Percentiles rank a stretch among this genome's conserved stretches.
phyloP scores from a whole-genome alignment of 2,329 filamentous ascomycete species.

The Sporothrix phasma region DNA sequence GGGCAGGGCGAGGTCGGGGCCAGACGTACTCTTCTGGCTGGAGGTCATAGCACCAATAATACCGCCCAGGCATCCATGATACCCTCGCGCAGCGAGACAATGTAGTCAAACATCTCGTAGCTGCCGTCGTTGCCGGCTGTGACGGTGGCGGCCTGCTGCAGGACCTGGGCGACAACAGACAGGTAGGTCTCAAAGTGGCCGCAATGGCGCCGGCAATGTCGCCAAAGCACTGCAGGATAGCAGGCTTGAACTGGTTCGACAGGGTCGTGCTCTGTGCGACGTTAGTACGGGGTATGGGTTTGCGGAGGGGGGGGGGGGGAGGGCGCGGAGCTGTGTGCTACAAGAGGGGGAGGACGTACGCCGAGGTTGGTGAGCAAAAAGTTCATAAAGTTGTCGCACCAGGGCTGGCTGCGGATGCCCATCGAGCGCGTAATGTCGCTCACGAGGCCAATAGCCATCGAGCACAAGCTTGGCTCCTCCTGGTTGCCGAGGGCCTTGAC shows the following conservation, averaged over 20 bases:
- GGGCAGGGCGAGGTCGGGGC: not conserved
- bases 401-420: constrained; percentile 83
- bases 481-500: constrained; percentile 93
- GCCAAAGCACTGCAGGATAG: constrained; percentile 94
- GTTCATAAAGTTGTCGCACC: constrained; percentile 98
- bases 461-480: constrained; percentile 86
- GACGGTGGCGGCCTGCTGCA: constrained; percentile 85
- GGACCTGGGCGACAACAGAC: constrained; percentile 80
- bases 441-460: constrained; percentile 94
- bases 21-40: constrained; percentile 60
- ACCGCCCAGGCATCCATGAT: constrained; percentile 98
- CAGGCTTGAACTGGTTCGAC: constrained; percentile 94
- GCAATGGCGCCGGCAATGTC: constrained; percentile 91
- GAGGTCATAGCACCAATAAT: constrained; percentile 90
- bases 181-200: constrained; percentile 90
- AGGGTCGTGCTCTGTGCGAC: constrained; percentile 60
- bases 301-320: constrained; percentile 17
- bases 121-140: constrained; percentile 68
- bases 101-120: constrained; percentile 95
- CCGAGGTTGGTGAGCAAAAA: constrained; percentile 84
- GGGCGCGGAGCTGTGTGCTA: not conserved
- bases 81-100: constrained; percentile 86
- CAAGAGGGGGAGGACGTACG: constrained; percentile 36
- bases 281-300: constrained; percentile 4
- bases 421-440: constrained; percentile 92